A percentile compares a stretch with the other conserved stretches of the same genome.
Conservation (phyloP, 441 rosid species). For the Omphalea diandra region DNA sequence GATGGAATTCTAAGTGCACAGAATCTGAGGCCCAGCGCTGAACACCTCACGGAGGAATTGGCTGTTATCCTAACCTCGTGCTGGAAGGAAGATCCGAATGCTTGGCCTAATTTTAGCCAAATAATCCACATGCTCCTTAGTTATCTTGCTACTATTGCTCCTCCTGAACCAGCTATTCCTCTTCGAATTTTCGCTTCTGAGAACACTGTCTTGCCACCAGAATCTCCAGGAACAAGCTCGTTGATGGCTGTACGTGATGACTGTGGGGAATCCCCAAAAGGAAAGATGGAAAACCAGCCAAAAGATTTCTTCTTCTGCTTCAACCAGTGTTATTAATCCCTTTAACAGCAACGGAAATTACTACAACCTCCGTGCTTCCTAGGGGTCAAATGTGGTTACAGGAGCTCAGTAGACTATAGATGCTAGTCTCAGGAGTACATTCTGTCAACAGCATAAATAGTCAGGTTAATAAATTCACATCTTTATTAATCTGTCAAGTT, state of each 20-base stretch:
- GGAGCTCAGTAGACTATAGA: neutral
- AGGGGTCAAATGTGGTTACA: neutral
- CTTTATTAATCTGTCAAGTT: neutral
- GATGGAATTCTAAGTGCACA: constrained; percentile 29
- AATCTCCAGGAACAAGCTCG: constrained; percentile 81
- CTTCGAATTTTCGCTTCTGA: constrained; percentile 48
- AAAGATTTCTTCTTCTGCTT: constrained; percentile 65
- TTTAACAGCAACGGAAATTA: neutral
- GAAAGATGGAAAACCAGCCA: constrained; percentile 35
- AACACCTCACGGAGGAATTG: constrained; percentile 65
- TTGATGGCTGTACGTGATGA: constrained; percentile 55
- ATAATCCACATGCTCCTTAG: constrained; percentile 74
- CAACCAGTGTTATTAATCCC: constrained; percentile 51
- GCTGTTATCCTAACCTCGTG: constrained; percentile 72
- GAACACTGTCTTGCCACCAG: constrained; percentile 65
- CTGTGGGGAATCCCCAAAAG: constrained; percentile 39
- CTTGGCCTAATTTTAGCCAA: constrained; percentile 69
- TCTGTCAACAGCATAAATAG: neutral
- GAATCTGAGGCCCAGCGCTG: constrained; percentile 84
- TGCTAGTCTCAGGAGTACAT: neutral
- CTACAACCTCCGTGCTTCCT: neutral
- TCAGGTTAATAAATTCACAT: neutral
- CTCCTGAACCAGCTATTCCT: constrained; percentile 54
- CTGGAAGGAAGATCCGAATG: constrained; percentile 90
- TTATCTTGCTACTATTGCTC: constrained; percentile 51